A percentile compares a stretch with the other conserved stretches of the same genome.
Conservation (phyloP, 1,284 basidiomycete genomes). For the Rhodofomes roseus region DNA sequence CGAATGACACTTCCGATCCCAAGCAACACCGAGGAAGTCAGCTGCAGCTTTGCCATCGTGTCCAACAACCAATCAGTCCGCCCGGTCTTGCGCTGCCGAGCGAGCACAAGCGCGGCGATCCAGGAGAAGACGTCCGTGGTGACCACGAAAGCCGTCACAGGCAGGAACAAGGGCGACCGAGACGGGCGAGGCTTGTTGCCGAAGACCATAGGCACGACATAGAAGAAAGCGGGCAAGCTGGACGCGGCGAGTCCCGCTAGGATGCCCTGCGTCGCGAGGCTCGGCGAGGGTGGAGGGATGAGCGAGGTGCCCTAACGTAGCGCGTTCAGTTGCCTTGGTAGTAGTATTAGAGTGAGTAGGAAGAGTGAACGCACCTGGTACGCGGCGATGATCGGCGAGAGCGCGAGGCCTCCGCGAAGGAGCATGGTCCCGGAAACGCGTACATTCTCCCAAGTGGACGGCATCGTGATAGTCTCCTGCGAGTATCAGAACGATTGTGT, state of each 20-base stretch:
- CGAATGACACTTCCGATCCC: background rate
- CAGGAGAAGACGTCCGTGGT: conserved; percentile 1
- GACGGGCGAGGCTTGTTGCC: background rate
- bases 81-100: background rate
- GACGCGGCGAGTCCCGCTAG: background rate
- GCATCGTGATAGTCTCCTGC: background rate
- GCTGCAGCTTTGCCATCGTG: conserved; percentile 1
- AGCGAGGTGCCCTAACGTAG: background rate
- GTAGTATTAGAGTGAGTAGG: too few species aligned
- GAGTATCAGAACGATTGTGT: background rate
- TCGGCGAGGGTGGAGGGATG: background rate
- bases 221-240: background rate
- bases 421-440: background rate
- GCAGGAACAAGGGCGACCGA: background rate
- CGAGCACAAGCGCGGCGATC: background rate
- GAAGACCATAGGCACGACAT: background rate
- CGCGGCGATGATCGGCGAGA: background rate
- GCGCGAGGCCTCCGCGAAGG: conserved; percentile 1
- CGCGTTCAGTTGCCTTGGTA: too few species aligned
- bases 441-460: background rate
- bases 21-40: background rate
- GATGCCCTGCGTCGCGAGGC: background rate
- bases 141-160: background rate
- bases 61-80: background rate
- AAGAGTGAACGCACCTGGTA: background rate